Evolutionary conservation across 73 alveolate genomes (phyloP).

Genomic region (Paramecium primaurelia): DNA sequence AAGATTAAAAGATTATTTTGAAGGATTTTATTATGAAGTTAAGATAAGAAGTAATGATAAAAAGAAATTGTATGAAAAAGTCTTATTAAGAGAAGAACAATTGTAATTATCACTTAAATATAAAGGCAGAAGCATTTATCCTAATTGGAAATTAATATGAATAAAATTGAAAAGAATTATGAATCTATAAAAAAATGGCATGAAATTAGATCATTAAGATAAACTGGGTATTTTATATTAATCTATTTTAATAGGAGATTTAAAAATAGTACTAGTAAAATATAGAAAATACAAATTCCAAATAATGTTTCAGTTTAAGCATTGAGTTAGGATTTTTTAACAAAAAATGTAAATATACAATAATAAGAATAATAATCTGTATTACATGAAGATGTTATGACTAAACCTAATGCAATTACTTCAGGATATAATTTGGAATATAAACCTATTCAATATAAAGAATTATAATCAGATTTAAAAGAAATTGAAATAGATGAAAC

Average conservation of each 20-base stretch:
- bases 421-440: conserved; percentile 1
- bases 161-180: background rate
- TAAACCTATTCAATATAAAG: background rate
- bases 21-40: conserved; percentile 33
- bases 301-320: background rate
- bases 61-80: conserved; percentile 17
- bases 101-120: background rate
- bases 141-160: background rate
- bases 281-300: background rate
- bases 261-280: background rate
- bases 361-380: background rate
- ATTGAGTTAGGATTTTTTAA: background rate
- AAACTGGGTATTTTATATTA: background rate
- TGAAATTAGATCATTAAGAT: conserved; percentile 25
- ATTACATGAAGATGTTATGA: background rate
- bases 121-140: background rate
- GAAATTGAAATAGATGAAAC: conserved; percentile 52
- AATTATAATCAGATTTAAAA: background rate
- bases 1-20: conserved; percentile 25
- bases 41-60: conserved; percentile 6
- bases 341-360: background rate
- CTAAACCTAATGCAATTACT: conserved; percentile 21
- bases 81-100: background rate
- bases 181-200: conserved; percentile 37
- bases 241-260: background rate